Evolutionary conservation across 129 eudicot species (phyloP).

Genomic region (Sambucus nigra): DNA sequence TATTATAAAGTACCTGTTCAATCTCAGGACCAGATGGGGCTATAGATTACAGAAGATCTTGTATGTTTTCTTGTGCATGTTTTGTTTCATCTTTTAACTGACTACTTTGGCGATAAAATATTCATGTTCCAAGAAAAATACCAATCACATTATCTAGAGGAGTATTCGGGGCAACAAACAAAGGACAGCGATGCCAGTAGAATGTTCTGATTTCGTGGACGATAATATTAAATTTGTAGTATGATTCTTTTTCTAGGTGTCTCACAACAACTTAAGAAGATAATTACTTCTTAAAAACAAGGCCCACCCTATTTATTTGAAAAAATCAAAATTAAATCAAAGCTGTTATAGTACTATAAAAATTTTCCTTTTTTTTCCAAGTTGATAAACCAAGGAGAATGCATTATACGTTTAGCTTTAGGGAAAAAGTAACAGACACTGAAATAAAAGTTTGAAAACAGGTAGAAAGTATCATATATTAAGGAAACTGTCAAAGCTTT

Average conservation of each 20-base stretch:
- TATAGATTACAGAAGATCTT: slow-evolving; percentile 63
- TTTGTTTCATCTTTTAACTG: not conserved
- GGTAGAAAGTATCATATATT: too few species aligned
- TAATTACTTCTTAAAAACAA: not conserved
- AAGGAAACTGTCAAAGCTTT: not conserved
- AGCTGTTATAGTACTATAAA: too few species aligned
- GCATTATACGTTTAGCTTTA: too few species aligned
- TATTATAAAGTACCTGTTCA: slow-evolving; percentile 23
- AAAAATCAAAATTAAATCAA: slow-evolving; percentile 3
- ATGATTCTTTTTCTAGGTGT: not conserved
- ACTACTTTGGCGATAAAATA: not conserved
- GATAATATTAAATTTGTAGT: not conserved
- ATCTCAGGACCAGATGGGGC: slow-evolving; percentile 27
- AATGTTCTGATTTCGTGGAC: slow-evolving; percentile 10
- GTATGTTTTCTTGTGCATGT: slow-evolving; percentile 37
- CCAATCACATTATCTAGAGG: not conserved
- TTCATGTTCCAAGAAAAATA: slow-evolving; percentile 1
- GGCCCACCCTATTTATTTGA: not conserved
- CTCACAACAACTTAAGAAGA: slow-evolving; percentile 8
- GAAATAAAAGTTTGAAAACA: not conserved
- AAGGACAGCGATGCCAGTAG: slow-evolving; percentile 22
- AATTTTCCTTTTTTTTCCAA: too few species aligned
- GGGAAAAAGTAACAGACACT: not conserved
- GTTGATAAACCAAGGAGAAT: too few species aligned
- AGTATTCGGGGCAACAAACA: not conserved